Evolutionary conservation across 106 monocot genomes (phyloP), one percentile per base, ranked within the genome.

Genomic region (Triglochin maritima): DNA sequence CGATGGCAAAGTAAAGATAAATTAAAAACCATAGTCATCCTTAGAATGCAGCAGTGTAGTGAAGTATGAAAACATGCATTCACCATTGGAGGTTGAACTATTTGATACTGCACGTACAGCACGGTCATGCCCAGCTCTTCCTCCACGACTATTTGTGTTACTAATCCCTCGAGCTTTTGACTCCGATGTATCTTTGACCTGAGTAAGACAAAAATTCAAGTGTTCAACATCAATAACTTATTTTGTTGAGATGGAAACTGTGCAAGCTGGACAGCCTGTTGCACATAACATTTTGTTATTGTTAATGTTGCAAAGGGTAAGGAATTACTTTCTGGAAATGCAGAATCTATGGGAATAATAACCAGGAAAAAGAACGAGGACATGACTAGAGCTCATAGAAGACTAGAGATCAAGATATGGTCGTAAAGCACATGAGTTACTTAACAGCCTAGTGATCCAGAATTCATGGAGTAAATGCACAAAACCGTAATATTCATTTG

Each of bases 161-260:
- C 14, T 57, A 4, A 57, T 2, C 2, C 55, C 57, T 45, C 68
- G 68, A 57, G 57, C 6, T 57, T 69, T 69, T 6, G 68, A 46
- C 3, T 69, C 68, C 10, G 46, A 55, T 9, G 54, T 69, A 46
- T 69, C 68, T 16, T 69, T 69, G 10, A 57, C 52, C 66, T 66
- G 41, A 66, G 7, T 51, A 42, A 52, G 44, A 17, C 4, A 44
- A 53, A 42, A 14, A 42, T 4, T 52, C 52, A 52, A 7, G 7
- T 11, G 9, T 52, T 52, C 7, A 52, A 7, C 7, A 8, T 6
- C 52, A 52, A 52, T 8, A 11, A 52, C 0, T 11, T 11, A 52
- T 2, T 52, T 52, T 52, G 9, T 8, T 8, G 11, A 52, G 7
- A 52, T 52, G 7, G 7, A 11, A 52, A 52, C 52, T 8, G 7